Evolutionary conservation across 2,329 filamentous ascomycete genomes (phyloP), one percentile per base, ranked within the genome.

Genomic region (Neonectria punicea): DNA sequence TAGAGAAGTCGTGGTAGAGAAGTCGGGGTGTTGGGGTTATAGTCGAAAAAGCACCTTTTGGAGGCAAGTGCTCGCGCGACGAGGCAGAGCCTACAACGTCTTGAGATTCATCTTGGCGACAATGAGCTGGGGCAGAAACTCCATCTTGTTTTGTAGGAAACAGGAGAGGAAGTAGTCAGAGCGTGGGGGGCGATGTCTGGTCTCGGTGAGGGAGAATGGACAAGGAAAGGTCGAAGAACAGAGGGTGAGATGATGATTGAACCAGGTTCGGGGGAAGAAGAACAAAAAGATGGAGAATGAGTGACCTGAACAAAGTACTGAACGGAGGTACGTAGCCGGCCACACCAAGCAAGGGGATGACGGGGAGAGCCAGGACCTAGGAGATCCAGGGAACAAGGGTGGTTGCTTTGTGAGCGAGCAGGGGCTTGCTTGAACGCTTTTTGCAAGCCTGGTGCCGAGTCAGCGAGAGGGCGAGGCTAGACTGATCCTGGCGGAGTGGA

Each of bases 131-230:
- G 65, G 64, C 56, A 66, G 55, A 65, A 73, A 74, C 70, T 70
- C 70, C 68, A 72, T 67, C 65, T 64, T 60, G 55, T 58, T 41
- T 43, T 41, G 47, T 36, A 32, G 54, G 62, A 66, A 70, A 65
- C 67, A 71, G 58, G 64, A 71, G 71, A 71, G 61, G 65, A 70
- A 71, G 67, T 68, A 69, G 58, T 61, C 61, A 58, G 61, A 55
- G 65, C 66, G 72, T 73, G 72, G 71, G 71, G 36, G 71, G 63
- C 59, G 53, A 47, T 58, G 64, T 66, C 46, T 60, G 47, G 60
- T 66, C 68, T 74, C 72, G 72, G 72, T 74, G 70, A 74, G 50
- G 71, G 41, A 74, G 72, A 74, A 69, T 11, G 69, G 66, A 58
- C 65, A 70, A 69, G 65, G 61, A 13, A n/a, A 39, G 36, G 36